A percentile compares a stretch with the other conserved stretches of the same genome.
Evolutionary conservation across 2,329 filamentous ascomycete species (phyloP).

Genomic region (Dactylella cylindrospora): DNA sequence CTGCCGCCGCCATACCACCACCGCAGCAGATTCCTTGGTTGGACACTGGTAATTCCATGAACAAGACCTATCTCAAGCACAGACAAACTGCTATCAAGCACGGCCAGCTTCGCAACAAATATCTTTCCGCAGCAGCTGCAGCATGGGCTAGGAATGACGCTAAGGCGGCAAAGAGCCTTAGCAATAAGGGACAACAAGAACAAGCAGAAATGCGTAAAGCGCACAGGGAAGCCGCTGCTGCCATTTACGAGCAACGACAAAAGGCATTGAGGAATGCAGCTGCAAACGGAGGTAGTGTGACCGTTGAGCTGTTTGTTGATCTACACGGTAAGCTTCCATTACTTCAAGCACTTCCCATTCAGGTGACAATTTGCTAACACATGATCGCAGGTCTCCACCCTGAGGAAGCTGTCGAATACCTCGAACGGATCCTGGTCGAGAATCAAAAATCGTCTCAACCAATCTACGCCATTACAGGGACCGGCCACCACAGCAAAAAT

Average conservation of each 20-base stretch:
- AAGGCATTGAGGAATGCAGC: slow-evolving; percentile 54
- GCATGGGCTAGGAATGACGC: slow-evolving; percentile 99
- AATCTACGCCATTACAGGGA: slow-evolving; percentile 94
- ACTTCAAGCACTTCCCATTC: slow-evolving; percentile 14
- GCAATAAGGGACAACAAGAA: slow-evolving; percentile 89
- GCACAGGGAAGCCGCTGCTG: slow-evolving; percentile 86
- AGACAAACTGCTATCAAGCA: slow-evolving; percentile 96
- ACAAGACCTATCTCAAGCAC: slow-evolving; percentile 92
- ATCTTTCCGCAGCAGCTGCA: slow-evolving; percentile 83
- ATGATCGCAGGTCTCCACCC: slow-evolving; percentile 70
- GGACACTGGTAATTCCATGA: slow-evolving; percentile 85
- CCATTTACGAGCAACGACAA: slow-evolving; percentile 92
- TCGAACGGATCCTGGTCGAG: slow-evolving; percentile 82
- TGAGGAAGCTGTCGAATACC: slow-evolving; percentile 92
- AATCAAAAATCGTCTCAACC: slow-evolving; percentile 72
- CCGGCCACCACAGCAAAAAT: slow-evolving; percentile 96
- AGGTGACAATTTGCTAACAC: background rate
- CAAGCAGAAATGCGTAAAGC: slow-evolving; percentile 97
- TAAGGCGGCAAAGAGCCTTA: slow-evolving; percentile 89
- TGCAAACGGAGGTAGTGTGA: slow-evolving; percentile 48
- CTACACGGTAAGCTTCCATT: slow-evolving; percentile 63
- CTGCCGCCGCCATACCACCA: slow-evolving; percentile 67
- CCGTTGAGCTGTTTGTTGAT: slow-evolving; percentile 85
- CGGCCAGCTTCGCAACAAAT: slow-evolving; percentile 93
- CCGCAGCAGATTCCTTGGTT: slow-evolving; percentile 96